A percentile compares a stretch with the other conserved stretches of the same genome.
phyloP scores from a whole-genome alignment of 768 basidiomycete species.

The Amanita subjunquillea region DNA sequence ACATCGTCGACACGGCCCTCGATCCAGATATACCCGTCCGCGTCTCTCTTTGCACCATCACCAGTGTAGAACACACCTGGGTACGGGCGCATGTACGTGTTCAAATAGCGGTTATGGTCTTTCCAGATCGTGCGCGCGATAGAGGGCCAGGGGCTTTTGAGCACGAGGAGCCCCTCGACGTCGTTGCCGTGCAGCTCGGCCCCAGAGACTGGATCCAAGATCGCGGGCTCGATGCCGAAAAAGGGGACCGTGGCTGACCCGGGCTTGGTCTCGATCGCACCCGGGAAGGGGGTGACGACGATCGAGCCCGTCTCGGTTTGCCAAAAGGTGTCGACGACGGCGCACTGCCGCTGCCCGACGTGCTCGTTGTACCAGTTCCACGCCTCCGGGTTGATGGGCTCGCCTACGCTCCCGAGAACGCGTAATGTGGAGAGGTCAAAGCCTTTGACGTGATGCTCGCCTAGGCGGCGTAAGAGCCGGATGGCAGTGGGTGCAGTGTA shows the following conservation, averaged over 20 bases:
- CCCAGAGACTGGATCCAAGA: constrained; percentile 80
- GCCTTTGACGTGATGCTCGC: constrained; percentile 73
- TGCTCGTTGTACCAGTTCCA: constrained; percentile 99
- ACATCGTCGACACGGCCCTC: constrained; percentile 96
- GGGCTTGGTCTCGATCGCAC: constrained; percentile 92
- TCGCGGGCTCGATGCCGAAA: constrained; percentile 86
- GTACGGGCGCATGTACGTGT: constrained; percentile 62
- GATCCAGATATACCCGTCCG: constrained; percentile 98
- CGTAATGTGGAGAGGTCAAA: constrained; percentile 78
- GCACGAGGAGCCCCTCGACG: constrained; percentile 84
- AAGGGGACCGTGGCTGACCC: constrained; percentile 97
- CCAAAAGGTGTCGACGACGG: constrained; percentile 94
- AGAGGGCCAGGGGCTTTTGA: constrained; percentile 89
- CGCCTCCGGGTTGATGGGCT: constrained; percentile 98
- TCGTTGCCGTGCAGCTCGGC: constrained; percentile 67
- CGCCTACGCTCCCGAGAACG: constrained; percentile 88
- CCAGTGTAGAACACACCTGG: constrained; percentile 95
- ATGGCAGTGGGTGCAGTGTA: constrained; percentile 96
- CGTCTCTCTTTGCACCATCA: constrained; percentile 90
- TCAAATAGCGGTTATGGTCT: constrained; percentile 77
- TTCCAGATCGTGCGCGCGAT: constrained; percentile 88
- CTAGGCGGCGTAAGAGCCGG: constrained; percentile 71
- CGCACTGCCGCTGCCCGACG: constrained; percentile 80
- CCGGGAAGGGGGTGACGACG: constrained; percentile 91
- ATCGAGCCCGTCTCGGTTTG: constrained; percentile 98